Conservation (phyloP, 2,329 filamentous ascomycete genomes). For the Thermomyces lanuginosus region DNA sequence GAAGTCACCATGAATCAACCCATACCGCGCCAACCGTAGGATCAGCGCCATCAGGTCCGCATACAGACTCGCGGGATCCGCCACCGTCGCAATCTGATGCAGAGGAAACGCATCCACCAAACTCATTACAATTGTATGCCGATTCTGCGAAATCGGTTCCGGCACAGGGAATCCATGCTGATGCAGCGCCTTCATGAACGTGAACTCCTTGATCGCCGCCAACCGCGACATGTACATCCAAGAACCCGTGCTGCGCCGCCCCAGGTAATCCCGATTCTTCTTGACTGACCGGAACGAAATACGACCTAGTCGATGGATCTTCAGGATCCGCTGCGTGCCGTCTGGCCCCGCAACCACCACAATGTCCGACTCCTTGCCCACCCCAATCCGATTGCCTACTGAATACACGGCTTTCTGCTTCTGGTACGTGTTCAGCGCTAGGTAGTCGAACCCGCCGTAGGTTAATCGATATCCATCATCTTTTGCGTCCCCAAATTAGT, state of each 20-base stretch:
- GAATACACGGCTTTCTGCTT: slow-evolving; percentile 70
- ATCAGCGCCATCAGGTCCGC: slow-evolving; percentile 81
- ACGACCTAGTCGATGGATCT: slow-evolving; percentile 87
- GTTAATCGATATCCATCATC: slow-evolving; percentile 92
- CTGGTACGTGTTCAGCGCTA: slow-evolving; percentile 82
- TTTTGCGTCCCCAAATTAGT: slow-evolving; percentile 11
- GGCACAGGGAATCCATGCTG: slow-evolving; percentile 82
- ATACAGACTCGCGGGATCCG: slow-evolving; percentile 72
- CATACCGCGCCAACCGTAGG: slow-evolving; percentile 64
- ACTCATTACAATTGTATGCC: slow-evolving; percentile 93
- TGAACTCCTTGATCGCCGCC: slow-evolving; percentile 83
- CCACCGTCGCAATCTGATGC: slow-evolving; percentile 69
- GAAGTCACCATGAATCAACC: slow-evolving; percentile 93
- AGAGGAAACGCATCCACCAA: slow-evolving; percentile 84
- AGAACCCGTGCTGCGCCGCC: slow-evolving; percentile 60
- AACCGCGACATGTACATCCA: slow-evolving; percentile 98
- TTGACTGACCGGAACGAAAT: slow-evolving; percentile 97
- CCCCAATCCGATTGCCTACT: slow-evolving; percentile 83
- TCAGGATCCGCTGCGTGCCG: slow-evolving; percentile 67
- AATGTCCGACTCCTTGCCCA: slow-evolving; percentile 96
- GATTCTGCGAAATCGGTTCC: slow-evolving; percentile 69
- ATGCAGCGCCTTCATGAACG: slow-evolving; percentile 77
- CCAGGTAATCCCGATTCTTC: slow-evolving; percentile 86
- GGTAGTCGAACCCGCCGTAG: slow-evolving; percentile 92
- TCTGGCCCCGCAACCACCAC: slow-evolving; percentile 73